Conservation (phyloP, 768 basidiomycete species). For the Pulveroboletus sp. region DNA sequence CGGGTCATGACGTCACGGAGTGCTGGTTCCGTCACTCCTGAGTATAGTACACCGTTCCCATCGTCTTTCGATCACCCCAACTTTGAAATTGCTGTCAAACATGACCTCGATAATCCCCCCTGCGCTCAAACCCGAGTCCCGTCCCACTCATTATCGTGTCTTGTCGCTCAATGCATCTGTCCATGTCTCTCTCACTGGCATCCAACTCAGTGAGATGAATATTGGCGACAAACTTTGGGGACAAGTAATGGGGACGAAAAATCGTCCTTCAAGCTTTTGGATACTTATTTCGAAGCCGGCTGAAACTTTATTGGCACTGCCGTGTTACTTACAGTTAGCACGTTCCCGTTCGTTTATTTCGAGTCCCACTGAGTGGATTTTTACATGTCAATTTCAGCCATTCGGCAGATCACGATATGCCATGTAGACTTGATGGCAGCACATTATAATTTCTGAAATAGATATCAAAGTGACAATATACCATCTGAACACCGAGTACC, state of each 20-base stretch:
- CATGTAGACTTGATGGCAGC: no score
- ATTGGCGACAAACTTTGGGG: conserved; percentile 43
- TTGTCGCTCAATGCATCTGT: conserved; percentile 42
- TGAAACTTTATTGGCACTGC: conserved; percentile 53
- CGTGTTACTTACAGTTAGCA: conserved; percentile 45
- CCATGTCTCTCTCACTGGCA: conserved; percentile 46
- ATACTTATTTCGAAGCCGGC: conserved; percentile 42
- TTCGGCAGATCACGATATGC: no score
- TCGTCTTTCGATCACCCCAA: not conserved
- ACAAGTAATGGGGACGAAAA: conserved; percentile 37
- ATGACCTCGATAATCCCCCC: conserved; percentile 11
- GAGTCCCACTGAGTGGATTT: no score
- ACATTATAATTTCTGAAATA: no score
- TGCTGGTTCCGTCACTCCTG: no score
- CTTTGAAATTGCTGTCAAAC: not conserved
- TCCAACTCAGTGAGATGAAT: conserved; percentile 47
- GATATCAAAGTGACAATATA: no score
- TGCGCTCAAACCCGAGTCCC: conserved; percentile 29
- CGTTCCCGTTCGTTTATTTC: no score
- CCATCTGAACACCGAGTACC: no score
- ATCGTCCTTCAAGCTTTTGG: conserved; percentile 43
- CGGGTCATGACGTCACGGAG: not conserved
- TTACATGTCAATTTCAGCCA: no score
- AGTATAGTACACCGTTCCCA: no score
- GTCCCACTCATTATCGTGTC: conserved; percentile 34